Base-by-base conservation (phyloP, 257 asterid species). In the Verbascum thapsus region DNA sequence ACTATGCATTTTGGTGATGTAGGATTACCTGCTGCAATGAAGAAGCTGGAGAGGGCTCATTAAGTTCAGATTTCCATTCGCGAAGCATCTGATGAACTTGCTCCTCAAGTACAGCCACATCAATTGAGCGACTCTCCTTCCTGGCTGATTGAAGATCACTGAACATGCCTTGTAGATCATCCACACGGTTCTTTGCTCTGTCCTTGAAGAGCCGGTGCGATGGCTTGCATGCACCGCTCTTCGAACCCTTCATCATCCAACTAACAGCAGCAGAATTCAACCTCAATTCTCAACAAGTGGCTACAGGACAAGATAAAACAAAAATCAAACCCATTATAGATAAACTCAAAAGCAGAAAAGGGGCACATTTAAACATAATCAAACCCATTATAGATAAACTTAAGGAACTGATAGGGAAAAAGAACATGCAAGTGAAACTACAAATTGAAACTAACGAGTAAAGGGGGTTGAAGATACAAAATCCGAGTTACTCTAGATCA, bases 31-130 rank as follows among this genome's bases (percentile, higher is more conserved):
- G 89, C 69, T 80, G 99, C 75, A 90, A 68, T 8, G 99, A 94
- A 64, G 99, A 76, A 43, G 99, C 96, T n/a, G 99, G 99, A 54
- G 99, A 83, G 18, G 95, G 95, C 75, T 87, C 95, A 62, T 78
- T 81, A 58, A 94, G 95, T 81, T 94, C 99, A 53, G 91, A 77
- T 66, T 90, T 82, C 97, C 97, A 94, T 60, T 94, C 97, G 0
- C 99, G 97, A 50, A 94, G 99, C 96, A 87, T 80, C 88, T 83
- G 99, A 63, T 90, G 85, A 61, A 94, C 92, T 81, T 94, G 99
- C 83, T 90, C 99, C 73, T 94, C 99, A 23, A 90, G 95, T 79
- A 94, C 69, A 17, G 87, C 83, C 56, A 72, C 91, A 65, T 94
- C 99, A 43, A 70, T 65, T 6, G 80, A 42, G 38, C 99, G 91